Percentiles rank a stretch among this genome's conserved stretches.
Evolutionary conservation across 345 rosid genomes (phyloP).

Genomic region (Gossypium mustelinum): DNA sequence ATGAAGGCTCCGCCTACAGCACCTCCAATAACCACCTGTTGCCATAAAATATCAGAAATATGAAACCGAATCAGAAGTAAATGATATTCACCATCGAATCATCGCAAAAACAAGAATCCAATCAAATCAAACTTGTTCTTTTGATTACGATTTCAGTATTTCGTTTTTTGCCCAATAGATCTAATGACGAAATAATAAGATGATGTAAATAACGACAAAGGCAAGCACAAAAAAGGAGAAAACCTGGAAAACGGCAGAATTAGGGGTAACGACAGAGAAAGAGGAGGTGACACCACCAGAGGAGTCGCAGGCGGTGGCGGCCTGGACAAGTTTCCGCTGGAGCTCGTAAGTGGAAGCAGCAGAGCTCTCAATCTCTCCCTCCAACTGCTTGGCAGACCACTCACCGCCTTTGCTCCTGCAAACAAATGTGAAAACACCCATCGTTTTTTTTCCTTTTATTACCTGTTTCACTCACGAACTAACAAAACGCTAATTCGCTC

Average conservation of each 20-base stretch:
- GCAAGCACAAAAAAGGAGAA: not conserved
- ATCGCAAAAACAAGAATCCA: not conserved
- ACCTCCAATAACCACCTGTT: constrained; percentile 32
- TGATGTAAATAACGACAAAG: not conserved
- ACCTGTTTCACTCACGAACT: not conserved
- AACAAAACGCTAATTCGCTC: not conserved
- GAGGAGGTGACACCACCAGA: constrained; percentile 82
- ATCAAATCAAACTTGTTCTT: not conserved
- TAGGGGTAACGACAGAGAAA: constrained; percentile 63
- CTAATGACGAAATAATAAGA: not conserved
- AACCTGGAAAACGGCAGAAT: constrained; percentile 84
- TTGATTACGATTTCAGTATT: not conserved
- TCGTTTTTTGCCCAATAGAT: not conserved
- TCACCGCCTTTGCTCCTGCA: not conserved
- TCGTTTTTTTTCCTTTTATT: not conserved
- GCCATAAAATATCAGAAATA: constrained; percentile 25
- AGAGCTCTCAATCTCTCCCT: constrained; percentile 69
- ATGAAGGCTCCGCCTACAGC: constrained; percentile 38
- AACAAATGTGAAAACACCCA: not conserved
- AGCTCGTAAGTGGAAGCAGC: constrained; percentile 64
- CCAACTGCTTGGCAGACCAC: constrained; percentile 34
- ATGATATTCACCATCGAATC: not conserved
- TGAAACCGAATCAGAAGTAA: not conserved
- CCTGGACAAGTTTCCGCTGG: constrained; percentile 72
- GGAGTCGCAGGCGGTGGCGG: constrained; percentile 53